Conservation (phyloP, 139 green algal genomes). For the Limnomonas spitsbergensis region DNA sequence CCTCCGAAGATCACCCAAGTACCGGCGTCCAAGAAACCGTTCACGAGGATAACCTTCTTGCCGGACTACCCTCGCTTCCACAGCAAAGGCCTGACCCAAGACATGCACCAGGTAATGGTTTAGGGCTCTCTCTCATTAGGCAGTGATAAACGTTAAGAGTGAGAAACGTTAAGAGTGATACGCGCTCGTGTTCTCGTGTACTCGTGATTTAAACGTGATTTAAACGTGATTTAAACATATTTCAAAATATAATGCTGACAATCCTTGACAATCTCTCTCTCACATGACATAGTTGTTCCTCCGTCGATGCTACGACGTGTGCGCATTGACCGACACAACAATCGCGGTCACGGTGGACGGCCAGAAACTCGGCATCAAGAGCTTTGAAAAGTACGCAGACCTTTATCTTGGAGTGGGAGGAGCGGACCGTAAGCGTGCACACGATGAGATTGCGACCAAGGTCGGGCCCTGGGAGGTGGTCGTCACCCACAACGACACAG, state of each 20-base stretch:
- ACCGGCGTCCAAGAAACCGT: slow-evolving; percentile 32
- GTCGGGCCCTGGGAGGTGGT: neutral
- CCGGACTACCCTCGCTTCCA: slow-evolving; percentile 15
- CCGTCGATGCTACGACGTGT: neutral
- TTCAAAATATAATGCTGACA: too few species aligned
- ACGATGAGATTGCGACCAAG: neutral
- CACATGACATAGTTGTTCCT: too few species aligned
- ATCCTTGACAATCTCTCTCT: too few species aligned
- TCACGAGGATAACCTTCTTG: slow-evolving; percentile 11
- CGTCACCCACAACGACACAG: neutral
- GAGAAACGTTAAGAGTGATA: too few species aligned
- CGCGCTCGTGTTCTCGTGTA: too few species aligned
- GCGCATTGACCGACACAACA: neutral
- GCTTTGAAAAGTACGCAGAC: slow-evolving; percentile 8
- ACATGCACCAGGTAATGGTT: too few species aligned
- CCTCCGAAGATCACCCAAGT: slow-evolving; percentile 43
- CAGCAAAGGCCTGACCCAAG: too few species aligned
- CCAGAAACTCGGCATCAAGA: neutral
- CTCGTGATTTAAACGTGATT: too few species aligned
- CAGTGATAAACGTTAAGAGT: too few species aligned
- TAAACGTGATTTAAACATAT: too few species aligned
- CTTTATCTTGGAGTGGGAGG: neutral
- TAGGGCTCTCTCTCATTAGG: too few species aligned
- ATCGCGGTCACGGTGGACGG: neutral
- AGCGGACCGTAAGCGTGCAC: neutral